Percentiles rank a stretch among this genome's conserved stretches.
phyloP scores from a whole-genome alignment of 139 green algal genomes.

The Tetratostichococcus sp. region DNA sequence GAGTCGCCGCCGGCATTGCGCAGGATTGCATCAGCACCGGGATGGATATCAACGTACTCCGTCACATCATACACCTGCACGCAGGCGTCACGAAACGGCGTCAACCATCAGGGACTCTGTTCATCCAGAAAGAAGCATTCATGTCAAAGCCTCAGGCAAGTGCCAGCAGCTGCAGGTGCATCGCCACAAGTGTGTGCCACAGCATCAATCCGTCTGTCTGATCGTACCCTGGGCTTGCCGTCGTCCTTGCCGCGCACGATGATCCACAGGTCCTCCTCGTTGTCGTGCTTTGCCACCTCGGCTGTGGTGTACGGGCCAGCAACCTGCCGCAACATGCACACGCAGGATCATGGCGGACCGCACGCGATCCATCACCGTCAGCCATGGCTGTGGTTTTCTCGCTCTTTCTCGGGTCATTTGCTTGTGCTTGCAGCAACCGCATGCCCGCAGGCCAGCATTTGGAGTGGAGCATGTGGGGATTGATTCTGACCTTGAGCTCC shows the following conservation, averaged over 20 bases:
- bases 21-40: slow-evolving; percentile 81
- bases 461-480: too few species aligned
- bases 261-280: slow-evolving; percentile 45
- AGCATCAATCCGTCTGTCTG: neutral
- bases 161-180: neutral
- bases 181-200: too few species aligned
- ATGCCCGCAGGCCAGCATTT: too few species aligned
- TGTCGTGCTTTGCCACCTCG: slow-evolving; percentile 16
- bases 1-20: slow-evolving; percentile 74
- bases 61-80: slow-evolving; percentile 84
- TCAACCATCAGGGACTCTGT: too few species aligned
- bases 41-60: slow-evolving; percentile 85
- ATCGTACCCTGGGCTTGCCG: slow-evolving; percentile 9
- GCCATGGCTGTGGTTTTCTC: too few species aligned
- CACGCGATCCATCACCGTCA: too few species aligned
- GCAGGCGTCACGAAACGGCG: too few species aligned
- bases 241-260: slow-evolving; percentile 52
- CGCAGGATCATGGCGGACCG: too few species aligned
- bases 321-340: neutral
- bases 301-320: neutral
- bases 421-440: too few species aligned
- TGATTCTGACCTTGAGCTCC: neutral
- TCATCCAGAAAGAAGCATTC: too few species aligned
- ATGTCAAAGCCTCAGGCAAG: neutral
- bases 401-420: too few species aligned